Evolutionary conservation across 495 filamentous ascomycete genomes (phyloP), one percentile per base, ranked within the genome.

Genomic region (Penicillium subrubescens): DNA sequence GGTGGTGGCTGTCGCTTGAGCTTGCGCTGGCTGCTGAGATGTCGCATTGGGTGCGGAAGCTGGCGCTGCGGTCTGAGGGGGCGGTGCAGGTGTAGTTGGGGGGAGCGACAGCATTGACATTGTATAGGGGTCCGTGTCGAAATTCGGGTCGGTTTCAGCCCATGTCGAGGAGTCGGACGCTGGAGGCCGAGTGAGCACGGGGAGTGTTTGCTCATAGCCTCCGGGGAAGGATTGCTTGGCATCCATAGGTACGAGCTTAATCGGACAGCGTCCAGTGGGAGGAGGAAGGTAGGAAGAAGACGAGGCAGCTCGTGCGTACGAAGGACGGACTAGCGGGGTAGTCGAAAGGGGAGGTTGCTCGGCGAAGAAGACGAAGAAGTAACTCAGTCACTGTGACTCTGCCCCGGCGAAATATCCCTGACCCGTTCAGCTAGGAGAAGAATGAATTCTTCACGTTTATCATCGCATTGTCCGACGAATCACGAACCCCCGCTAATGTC

Each of bases 211-310:
- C 64, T 74, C 65, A 62, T 71, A 64, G 35, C 65, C 68, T 29
- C 52, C 17, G 25, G 65, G 34, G 29, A 66, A 72, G n/a, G 66
- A 35, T 43, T 74, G 31, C 70, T 77, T 71, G 71, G 74, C 66
- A 57, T 76, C 72, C 76, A 80, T 80, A 57, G 8, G 67, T 68
- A 59, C 69, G 64, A 67, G 57, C 61, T 65, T 61, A 62, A 64
- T 46, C 43, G 50, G 62, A 61, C 58, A 62, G 55, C n/a, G 29
- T 19, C 41, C 17, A n/a, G 29, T 56, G 60, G 60, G 50, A 21
- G 44, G 41, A 54, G 29, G 66, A 44, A 55, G 46, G 27, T 8
- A 59, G 55, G 61, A 59, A 60, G 51, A 63, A 34, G 55, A 62
- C 41, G 54, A 66, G 58, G 68, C 65, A 46, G 69, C 70, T 65